phyloP scores from a whole-genome alignment of 768 basidiomycete genomes.

The Xerocomellus amylosporus region DNA sequence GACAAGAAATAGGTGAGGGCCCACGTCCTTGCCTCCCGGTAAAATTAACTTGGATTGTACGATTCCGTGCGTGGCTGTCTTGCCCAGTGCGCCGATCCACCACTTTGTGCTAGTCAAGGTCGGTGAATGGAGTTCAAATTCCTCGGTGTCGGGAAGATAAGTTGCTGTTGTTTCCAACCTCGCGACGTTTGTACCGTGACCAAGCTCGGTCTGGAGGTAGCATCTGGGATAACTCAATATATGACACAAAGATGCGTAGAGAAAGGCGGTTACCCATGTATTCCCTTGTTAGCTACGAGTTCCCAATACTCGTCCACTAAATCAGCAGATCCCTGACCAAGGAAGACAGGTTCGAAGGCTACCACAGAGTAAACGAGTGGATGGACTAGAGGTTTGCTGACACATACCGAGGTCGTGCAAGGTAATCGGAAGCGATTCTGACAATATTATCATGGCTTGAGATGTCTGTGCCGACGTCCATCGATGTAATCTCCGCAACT shows the following conservation, averaged over 20 bases:
- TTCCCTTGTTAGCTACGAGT: conserved; percentile 51
- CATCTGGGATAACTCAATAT: conserved; percentile 37
- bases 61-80: conserved; percentile 71
- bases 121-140: conserved; percentile 77
- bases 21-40: conserved; percentile 55
- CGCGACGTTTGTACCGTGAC: conserved; percentile 71
- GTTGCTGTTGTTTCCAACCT: conserved; percentile 74
- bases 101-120: conserved; percentile 74
- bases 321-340: conserved; percentile 55
- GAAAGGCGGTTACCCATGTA: conserved; percentile 43
- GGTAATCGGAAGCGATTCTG: conserved; percentile 51
- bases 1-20: conserved; percentile 74
- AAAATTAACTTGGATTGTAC: conserved; percentile 74
- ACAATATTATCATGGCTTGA: conserved; percentile 47
- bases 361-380: conserved; percentile 3
- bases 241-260: neutral
- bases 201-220: conserved; percentile 77
- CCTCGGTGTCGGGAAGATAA: conserved; percentile 59
- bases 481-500: conserved; percentile 50
- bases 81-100: conserved; percentile 77
- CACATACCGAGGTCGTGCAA: conserved; percentile 38
- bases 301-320: conserved; percentile 51
- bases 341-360: conserved; percentile 68
- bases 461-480: conserved; percentile 52
- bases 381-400: conserved; percentile 23